phyloP scores from a whole-genome alignment of 2,329 filamentous ascomycete genomes.

The Arthrobotrys sinensis region DNA sequence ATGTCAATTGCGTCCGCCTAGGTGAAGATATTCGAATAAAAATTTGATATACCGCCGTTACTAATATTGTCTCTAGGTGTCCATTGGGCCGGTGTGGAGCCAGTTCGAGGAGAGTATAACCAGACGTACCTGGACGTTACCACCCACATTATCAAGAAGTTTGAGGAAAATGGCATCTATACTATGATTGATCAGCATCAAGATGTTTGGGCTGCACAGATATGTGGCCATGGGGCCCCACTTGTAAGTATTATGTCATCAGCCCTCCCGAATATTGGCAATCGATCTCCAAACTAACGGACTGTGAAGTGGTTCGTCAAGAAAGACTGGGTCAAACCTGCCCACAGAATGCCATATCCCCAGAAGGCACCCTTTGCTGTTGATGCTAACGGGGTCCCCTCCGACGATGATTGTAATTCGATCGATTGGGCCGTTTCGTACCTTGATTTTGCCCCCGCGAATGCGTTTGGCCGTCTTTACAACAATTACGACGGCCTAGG shows the following conservation, averaged over 20 bases:
- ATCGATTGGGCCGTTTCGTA: conserved; percentile 57
- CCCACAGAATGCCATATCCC: conserved; percentile 53
- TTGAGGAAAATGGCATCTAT: conserved; percentile 58
- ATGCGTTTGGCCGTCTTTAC: conserved; percentile 57
- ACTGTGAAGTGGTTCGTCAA: conserved; percentile 57
- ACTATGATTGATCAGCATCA: conserved; percentile 59
- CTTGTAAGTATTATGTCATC: conserved; percentile 14
- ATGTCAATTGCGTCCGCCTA: conserved; percentile 51
- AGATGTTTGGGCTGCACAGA: conserved; percentile 58
- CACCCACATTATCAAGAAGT: conserved; percentile 53
- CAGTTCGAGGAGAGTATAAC: conserved; percentile 47
- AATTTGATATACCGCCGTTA: background rate
- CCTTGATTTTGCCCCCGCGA: conserved; percentile 51
- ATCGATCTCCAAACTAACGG: background rate
- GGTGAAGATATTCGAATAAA: conserved; percentile 16
- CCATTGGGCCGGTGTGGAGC: conserved; percentile 60
- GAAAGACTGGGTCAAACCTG: conserved; percentile 46
- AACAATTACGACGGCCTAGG: conserved; percentile 59
- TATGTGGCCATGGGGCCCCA: conserved; percentile 56
- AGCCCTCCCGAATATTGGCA: too few species aligned
- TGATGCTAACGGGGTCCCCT: conserved; percentile 44
- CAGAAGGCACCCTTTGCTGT: conserved; percentile 52
- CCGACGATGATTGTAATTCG: conserved; percentile 50
- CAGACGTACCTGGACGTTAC: conserved; percentile 59
- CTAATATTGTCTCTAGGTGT: conserved; percentile 31